Conservation (phyloP, 2,329 filamentous ascomycete genomes). For the Aureobasidium musti region DNA sequence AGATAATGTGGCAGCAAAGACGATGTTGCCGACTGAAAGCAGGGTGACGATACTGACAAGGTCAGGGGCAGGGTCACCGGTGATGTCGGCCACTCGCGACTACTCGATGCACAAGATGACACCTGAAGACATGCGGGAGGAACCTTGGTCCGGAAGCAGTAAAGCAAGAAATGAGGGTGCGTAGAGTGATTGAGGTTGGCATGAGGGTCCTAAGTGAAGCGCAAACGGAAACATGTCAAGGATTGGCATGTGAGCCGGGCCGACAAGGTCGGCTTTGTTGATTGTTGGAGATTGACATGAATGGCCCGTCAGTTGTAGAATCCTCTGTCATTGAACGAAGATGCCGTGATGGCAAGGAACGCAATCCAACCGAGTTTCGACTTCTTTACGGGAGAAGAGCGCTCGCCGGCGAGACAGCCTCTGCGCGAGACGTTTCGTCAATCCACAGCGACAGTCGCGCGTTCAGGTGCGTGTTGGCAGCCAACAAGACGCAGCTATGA, state of each 20-base stretch:
- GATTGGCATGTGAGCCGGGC: conserved; percentile 15
- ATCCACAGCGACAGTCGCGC: conserved; percentile 44
- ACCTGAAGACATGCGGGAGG: no score
- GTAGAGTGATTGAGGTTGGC: neutral
- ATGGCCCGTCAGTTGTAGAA: neutral
- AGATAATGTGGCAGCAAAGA: neutral
- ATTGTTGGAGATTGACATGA: conserved; percentile 4
- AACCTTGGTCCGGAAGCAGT: neutral
- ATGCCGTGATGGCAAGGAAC: conserved; percentile 23
- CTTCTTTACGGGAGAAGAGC: conserved; percentile 49
- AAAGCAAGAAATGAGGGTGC: neutral
- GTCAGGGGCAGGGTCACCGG: neutral
- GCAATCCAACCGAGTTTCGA: conserved; percentile 49
- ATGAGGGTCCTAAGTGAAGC: neutral
- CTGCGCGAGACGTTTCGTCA: conserved; percentile 50
- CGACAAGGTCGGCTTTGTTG: conserved; percentile 14
- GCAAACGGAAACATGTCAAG: neutral
- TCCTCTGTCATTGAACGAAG: neutral
- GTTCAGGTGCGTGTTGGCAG: conserved; percentile 36
- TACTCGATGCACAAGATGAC: neutral
- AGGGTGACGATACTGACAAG: neutral
- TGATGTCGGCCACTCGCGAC: neutral
- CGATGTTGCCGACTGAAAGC: neutral
- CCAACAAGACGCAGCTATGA: neutral
- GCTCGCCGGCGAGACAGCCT: conserved; percentile 43